Evolutionary conservation across 1,284 basidiomycete genomes (phyloP).

Genomic region (Sporisorium exsertum): DNA sequence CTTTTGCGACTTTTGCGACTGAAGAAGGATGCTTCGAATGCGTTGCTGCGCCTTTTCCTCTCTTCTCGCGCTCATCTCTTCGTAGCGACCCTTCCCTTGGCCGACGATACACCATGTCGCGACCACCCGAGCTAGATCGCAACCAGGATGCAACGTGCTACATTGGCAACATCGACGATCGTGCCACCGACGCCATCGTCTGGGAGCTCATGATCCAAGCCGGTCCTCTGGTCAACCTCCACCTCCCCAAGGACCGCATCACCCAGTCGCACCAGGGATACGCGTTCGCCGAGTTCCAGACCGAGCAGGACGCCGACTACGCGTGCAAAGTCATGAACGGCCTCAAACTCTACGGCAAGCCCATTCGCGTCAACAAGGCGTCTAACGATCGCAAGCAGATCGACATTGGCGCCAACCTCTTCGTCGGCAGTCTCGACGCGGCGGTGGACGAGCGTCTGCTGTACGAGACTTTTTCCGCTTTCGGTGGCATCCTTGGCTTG

Average conservation of each 20-base stretch:
- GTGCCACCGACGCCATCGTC: slow-evolving; percentile 89
- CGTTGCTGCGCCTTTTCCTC: not conserved
- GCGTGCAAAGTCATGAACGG: slow-evolving; percentile 99
- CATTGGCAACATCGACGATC: slow-evolving; percentile 90
- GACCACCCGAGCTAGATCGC: slow-evolving; percentile 60
- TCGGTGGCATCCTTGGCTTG: slow-evolving; percentile 91
- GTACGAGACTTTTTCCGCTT: slow-evolving; percentile 94
- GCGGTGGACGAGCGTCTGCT: slow-evolving; percentile 91
- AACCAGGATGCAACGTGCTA: slow-evolving; percentile 70
- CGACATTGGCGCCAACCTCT: slow-evolving; percentile 96
- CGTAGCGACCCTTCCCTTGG: no score
- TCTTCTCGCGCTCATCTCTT: not conserved
- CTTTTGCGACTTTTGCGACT: not conserved
- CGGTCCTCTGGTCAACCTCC: slow-evolving; percentile 87
- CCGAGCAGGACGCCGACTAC: slow-evolving; percentile 98
- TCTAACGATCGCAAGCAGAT: slow-evolving; percentile 94
- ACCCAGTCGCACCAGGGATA: slow-evolving; percentile 98
- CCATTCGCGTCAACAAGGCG: slow-evolving; percentile 97
- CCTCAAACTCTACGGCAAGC: slow-evolving; percentile 98
- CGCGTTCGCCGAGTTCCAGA: slow-evolving; percentile 98
- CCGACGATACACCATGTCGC: slow-evolving; percentile 41
- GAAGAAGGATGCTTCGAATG: not conserved
- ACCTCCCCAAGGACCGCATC: slow-evolving; percentile 96
- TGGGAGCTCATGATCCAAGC: slow-evolving; percentile 99
- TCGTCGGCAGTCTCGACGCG: slow-evolving; percentile 93